phyloP scores from a whole-genome alignment of 2,329 filamentous ascomycete species.

The Phaeophleospora eucalypticola region DNA sequence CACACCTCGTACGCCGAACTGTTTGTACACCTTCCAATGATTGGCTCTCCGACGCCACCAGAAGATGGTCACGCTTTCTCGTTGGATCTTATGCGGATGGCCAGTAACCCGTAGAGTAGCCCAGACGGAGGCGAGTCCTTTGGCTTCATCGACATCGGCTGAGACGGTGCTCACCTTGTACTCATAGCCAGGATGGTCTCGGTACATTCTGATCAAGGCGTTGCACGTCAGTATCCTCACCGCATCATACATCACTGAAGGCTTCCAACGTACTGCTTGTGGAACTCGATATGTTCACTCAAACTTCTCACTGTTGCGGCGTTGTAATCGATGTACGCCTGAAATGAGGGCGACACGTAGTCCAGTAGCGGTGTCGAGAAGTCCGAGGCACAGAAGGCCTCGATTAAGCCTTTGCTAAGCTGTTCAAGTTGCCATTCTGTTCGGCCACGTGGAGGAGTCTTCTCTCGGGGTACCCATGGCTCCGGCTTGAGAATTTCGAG shows the following conservation, averaged over 20 bases:
- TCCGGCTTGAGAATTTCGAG: conserved; percentile 5
- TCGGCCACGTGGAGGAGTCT: neutral
- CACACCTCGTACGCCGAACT: conserved; percentile 4
- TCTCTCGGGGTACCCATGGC: conserved; percentile 1
- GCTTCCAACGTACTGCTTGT: conserved; percentile 1
- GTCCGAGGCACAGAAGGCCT: conserved; percentile 10
- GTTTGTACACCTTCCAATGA: conserved; percentile 5
- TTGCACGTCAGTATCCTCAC: too few species aligned
- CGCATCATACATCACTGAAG: too few species aligned
- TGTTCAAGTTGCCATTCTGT: neutral
- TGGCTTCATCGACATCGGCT: conserved; percentile 10
- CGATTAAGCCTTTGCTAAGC: conserved; percentile 2
- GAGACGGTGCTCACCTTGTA: conserved; percentile 10
- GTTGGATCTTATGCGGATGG: conserved; percentile 6
- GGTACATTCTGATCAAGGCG: conserved; percentile 7
- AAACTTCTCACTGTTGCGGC: neutral
- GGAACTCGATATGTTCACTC: conserved; percentile 10
- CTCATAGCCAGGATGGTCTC: conserved; percentile 4
- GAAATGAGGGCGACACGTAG: conserved; percentile 4
- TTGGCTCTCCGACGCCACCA: conserved; percentile 7
- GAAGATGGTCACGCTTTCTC: conserved; percentile 9
- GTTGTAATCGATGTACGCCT: conserved; percentile 8
- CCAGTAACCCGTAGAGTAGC: conserved; percentile 6
- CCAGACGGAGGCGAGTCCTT: conserved; percentile 8
- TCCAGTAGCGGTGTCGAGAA: conserved; percentile 6